These are phyloP conservation scores for Halteria grandinella DNA, from an alignment of 73 alveolate species.

Conservation along the genomic window DNA sequence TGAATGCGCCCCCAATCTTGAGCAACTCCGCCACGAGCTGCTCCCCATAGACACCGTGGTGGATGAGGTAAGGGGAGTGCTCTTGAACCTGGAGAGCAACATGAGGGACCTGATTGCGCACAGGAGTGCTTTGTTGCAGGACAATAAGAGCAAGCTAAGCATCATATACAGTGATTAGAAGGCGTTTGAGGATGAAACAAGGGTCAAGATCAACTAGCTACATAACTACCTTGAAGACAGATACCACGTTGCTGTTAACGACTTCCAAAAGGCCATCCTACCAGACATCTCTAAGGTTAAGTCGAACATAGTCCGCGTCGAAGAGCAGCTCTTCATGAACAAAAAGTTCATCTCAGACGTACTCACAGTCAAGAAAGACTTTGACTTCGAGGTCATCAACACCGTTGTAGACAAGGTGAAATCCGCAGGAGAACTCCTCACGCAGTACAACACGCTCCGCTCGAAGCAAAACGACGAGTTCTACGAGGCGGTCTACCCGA, in stretches of 20 bases:
- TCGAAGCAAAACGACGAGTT: slow-evolving; percentile 40
- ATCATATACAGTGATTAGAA: slow-evolving; percentile 44
- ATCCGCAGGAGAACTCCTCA: slow-evolving; percentile 57
- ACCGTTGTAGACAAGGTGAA: slow-evolving; percentile 56
- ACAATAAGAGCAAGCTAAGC: slow-evolving; percentile 47
- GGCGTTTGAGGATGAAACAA: slow-evolving; percentile 50
- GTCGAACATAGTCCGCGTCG: slow-evolving; percentile 36
- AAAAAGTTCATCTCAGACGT: slow-evolving; percentile 61
- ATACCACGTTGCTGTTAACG: slow-evolving; percentile 48
- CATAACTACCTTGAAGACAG: slow-evolving; percentile 71
- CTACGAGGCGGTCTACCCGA: slow-evolving; percentile 62
- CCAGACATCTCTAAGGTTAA: slow-evolving; percentile 59
- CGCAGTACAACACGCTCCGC: slow-evolving; percentile 57
- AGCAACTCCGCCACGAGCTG: slow-evolving; percentile 62
- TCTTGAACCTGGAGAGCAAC: slow-evolving; percentile 55
- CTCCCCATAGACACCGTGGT: slow-evolving; percentile 49
- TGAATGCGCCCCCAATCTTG: slow-evolving; percentile 44
- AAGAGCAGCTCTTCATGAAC: slow-evolving; percentile 49
- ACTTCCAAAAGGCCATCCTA: slow-evolving; percentile 61
- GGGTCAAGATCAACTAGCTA: slow-evolving; percentile 53
- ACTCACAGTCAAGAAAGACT: slow-evolving; percentile 20
- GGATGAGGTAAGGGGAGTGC: slow-evolving; percentile 49
- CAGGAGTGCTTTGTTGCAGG: slow-evolving; percentile 32
- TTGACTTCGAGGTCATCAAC: slow-evolving; percentile 2
- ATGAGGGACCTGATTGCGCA: slow-evolving; percentile 38